These are phyloP conservation scores for Capronia americana DNA, from an alignment of 2,329 filamentous ascomycete genomes.

Conservation along the genomic window DNA sequence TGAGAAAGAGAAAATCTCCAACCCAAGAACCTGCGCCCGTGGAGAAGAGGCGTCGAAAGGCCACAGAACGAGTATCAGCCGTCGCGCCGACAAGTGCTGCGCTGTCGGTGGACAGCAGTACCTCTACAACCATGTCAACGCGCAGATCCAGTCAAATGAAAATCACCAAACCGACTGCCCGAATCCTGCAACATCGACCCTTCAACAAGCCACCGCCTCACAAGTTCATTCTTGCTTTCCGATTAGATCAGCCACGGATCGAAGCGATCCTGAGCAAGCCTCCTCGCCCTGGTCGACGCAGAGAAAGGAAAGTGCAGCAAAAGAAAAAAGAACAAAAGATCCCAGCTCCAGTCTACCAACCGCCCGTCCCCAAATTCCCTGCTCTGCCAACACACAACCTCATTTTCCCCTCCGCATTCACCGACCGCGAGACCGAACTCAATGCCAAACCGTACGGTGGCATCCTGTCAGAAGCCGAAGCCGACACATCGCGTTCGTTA, in stretches of 20 bases:
- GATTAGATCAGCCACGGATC: constrained; percentile 64
- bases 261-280: constrained; percentile 64
- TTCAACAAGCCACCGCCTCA: constrained; percentile 45
- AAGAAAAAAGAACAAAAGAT: constrained; percentile 46
- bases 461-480: constrained; percentile 85
- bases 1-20: constrained; percentile 85
- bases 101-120: constrained; percentile 25
- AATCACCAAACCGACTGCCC: constrained; percentile 31
- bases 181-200: constrained; percentile 40
- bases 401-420: constrained; percentile 68
- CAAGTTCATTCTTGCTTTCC: constrained; percentile 65
- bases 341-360: constrained; percentile 54
- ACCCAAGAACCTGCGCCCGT: constrained; percentile 59
- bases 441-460: constrained; percentile 96
- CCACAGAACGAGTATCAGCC: constrained; percentile 29
- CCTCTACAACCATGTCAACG: constrained; percentile 42
- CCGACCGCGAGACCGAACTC: constrained; percentile 83
- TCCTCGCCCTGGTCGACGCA: constrained; percentile 65
- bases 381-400: constrained; percentile 39
- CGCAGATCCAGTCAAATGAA: constrained; percentile 50
- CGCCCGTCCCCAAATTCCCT: constrained; percentile 49
- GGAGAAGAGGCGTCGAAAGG: constrained; percentile 37
- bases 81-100: constrained; percentile 35
- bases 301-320: constrained; percentile 45
- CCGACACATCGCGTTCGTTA: constrained; percentile 87